These are phyloP conservation scores for Suhomyces pyralidae DNA, from an alignment of 805 yeast genomes.

Conservation along the genomic window DNA sequence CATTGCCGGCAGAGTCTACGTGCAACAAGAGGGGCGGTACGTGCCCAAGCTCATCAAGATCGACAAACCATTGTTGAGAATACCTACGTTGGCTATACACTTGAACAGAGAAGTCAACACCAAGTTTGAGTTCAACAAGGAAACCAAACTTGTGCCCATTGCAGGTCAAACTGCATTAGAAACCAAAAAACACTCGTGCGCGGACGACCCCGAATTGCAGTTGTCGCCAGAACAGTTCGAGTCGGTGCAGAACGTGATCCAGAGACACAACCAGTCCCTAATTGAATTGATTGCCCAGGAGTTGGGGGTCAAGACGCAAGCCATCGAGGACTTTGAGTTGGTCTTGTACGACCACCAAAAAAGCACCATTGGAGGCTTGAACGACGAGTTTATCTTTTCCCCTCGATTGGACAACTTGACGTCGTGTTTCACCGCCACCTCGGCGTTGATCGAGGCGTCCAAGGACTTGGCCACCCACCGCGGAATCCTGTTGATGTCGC, in stretches of 20 bases:
- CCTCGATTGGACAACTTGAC: conserved; percentile 90
- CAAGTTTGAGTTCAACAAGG: conserved; percentile 87
- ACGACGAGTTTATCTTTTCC: conserved; percentile 86
- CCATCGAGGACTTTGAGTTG: conserved; percentile 88
- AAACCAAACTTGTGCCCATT: conserved; percentile 81
- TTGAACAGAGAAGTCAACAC: conserved; percentile 70
- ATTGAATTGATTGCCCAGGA: conserved; percentile 68
- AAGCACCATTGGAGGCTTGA: conserved; percentile 80
- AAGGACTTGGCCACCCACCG: conserved; percentile 42
- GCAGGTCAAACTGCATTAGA: conserved; percentile 52
- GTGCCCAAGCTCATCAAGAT: conserved; percentile 73
- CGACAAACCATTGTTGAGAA: conserved; percentile 79
- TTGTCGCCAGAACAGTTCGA: conserved; percentile 54
- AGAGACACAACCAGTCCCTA: conserved; percentile 75
- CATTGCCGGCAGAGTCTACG: conserved; percentile 87
- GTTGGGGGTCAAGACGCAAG: conserved; percentile 46
- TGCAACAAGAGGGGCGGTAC: conserved; percentile 47
- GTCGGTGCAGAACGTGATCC: conserved; percentile 60
- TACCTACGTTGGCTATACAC: conserved; percentile 94
- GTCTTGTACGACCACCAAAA: conserved; percentile 81
- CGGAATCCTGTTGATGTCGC: conserved; percentile 70
- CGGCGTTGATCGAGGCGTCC: conserved; percentile 61
- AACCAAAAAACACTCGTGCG: conserved; percentile 34
- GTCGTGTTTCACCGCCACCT: conserved; percentile 77
- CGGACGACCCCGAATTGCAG: conserved; percentile 48